Base-by-base conservation (phyloP, 169 alveolate genomes). In the Theileria sp. region DNA sequence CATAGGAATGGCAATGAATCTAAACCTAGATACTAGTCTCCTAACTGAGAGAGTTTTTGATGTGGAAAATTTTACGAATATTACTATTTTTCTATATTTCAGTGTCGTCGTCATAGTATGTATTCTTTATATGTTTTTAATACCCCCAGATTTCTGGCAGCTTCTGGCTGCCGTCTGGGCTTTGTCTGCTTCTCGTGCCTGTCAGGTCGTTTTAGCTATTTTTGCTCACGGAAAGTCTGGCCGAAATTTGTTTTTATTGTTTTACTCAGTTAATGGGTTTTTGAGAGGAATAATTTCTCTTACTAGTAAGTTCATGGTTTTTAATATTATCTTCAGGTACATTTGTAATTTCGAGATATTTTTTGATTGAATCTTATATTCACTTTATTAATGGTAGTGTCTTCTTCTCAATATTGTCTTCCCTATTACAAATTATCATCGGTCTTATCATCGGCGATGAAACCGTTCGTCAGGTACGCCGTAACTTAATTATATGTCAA, bases 21-120 rank as follows among this genome's bases (percentile, higher is more conserved):
- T 54, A 21, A 71, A 71, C 56, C 79, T 71, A 2, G 56, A 71
- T 36, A 71, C 79, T 0, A 71, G 75, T 71, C 68, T 71, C 28
- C 19, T 71, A n/a, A 71, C 79, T 8, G 51, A 50, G 32, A 65
- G 26, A 21, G 23, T 71, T 23, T 71, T 71, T 30, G 68, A 71
- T 0, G 44, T 28, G 15, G 79, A 71, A 44, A 71, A 71, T 13
- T 71, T 71, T 30, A 26, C 79, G 17, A 71, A 66, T 38, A 66
- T 58, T 25, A 58, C 67, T 9, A 19, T 58, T 19, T 58, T 58
- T n/a, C 28, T 58, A 8, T 58, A 58, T 58, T 58, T 58, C 67
- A 25, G 67, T 21, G 67, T 58, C 36, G 36, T 58, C n/a, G 67
- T 58, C 15, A 21, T 25, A 8, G 67, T 58, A 25, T 19, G 26